Evolutionary conservation across 164 flowering plant species (phyloP), one percentile per base, ranked within the genome.

Genomic region (Annona cherimola): DNA sequence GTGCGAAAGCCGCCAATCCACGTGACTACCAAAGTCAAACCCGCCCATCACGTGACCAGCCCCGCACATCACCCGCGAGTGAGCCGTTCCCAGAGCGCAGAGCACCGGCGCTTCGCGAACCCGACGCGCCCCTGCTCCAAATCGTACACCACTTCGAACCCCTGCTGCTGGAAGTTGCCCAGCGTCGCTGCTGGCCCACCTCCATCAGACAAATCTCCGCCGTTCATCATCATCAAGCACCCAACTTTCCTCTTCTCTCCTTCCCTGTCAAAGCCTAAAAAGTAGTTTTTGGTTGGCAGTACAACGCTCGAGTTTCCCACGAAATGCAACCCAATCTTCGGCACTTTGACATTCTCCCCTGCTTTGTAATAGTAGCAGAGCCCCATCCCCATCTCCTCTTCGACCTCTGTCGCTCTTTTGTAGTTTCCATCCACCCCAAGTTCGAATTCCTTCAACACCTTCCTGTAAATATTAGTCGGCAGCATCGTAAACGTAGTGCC

Each of bases 101-200:
- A 79, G 80, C 99, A 94, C 45, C 83, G 69, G 75, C 89, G 81
- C 80, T 78, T 73, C 3, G 92, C 93, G 66, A 94, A 94, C 73
- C 99, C 99, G 55, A 94, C 84, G 68, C 85, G 77, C 19, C 79
- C 61, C 70, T 76, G 75, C 79, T 77, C 87, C 88, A 94, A 81
- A 73, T 94, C 99, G 74, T 94, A 94, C 40, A 89, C 90, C 77
- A 94, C 99, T 79, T 94, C 99, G 44, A 94, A 91, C 68, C 97
- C 97, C 73, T 94, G 99, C 69, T 94, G 99, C 80, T 89, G 97
- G 69, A 88, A 92, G 62, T 91, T 94, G 45, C 99, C 99, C 8
- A 94, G 73, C 2, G 86, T 82, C 20, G 86, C 97, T 41, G 80
- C 89, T 42, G 98, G 97, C 77, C 98, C 98, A 73, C 88, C 83